phyloP scores from a whole-genome alignment of 345 rosid species.

The Eucalyptus cloeziana region DNA sequence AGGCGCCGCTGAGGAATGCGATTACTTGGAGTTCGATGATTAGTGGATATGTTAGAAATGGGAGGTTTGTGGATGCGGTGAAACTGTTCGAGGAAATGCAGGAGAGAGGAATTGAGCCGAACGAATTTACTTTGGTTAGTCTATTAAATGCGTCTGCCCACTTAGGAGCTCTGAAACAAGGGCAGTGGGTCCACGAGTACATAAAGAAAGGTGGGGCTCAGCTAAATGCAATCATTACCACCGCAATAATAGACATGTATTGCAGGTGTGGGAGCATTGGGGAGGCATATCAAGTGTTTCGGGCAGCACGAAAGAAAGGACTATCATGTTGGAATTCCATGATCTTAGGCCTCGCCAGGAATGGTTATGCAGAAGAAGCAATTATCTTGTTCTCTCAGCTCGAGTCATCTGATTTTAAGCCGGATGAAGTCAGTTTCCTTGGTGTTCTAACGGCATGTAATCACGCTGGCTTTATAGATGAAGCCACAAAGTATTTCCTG shows the following conservation, averaged over 20 bases:
- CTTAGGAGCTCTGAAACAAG: conserved; percentile 57
- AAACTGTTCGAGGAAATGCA: conserved; percentile 51
- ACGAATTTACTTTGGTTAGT: conserved; percentile 68
- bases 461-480: conserved; percentile 39
- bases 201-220: conserved; percentile 23
- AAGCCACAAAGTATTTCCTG: conserved; percentile 34
- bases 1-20: conserved; percentile 26
- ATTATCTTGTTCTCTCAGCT: conserved; percentile 37
- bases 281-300: conserved; percentile 38
- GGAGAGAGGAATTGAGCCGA: conserved; percentile 21
- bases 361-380: conserved; percentile 45
- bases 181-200: conserved; percentile 65
- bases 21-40: conserved; percentile 74
- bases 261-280: conserved; percentile 55
- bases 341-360: conserved; percentile 66
- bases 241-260: conserved; percentile 72
- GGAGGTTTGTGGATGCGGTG: conserved; percentile 35
- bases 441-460: conserved; percentile 72
- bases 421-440: conserved; percentile 50
- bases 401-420: conserved; percentile 29
- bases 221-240: conserved; percentile 39
- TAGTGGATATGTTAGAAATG: conserved; percentile 62
- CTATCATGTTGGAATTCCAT: conserved; percentile 80
- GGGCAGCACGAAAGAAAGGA: conserved; percentile 9
- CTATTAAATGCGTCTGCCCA: conserved; percentile 54